phyloP scores from a whole-genome alignment of 768 basidiomycete species.

The Kwoniella sp. region DNA sequence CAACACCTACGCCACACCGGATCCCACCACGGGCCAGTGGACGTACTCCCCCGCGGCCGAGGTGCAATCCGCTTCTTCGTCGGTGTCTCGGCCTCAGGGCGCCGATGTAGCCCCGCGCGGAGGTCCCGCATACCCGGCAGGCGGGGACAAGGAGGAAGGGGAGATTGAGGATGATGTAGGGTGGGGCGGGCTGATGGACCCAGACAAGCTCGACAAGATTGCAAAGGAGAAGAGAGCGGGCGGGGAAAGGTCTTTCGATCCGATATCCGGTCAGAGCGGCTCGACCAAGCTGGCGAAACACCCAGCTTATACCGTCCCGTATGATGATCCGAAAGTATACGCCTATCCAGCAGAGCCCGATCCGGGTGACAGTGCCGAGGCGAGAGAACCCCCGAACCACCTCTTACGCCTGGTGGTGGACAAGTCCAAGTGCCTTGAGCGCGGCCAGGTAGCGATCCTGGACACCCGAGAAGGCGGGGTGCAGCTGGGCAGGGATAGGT shows the following conservation, averaged over 20 bases:
- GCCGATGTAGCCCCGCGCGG: background rate
- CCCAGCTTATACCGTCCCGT: constrained; percentile 17
- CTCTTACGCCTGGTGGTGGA: constrained; percentile 39
- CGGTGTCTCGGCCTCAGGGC: background rate
- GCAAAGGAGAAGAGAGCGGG: background rate
- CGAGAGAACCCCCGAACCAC: constrained; percentile 18
- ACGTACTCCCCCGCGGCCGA: constrained; percentile 23
- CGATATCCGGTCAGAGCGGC: background rate
- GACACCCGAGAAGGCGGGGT: constrained; percentile 40
- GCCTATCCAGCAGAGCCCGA: constrained; percentile 12
- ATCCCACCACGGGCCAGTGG: constrained; percentile 35
- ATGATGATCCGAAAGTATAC: constrained; percentile 24
- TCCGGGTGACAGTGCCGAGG: background rate
- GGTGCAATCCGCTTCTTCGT: constrained; percentile 15
- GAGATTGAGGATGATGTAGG: constrained; percentile 43
- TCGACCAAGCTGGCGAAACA: constrained; percentile 8
- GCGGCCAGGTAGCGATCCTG: constrained; percentile 31
- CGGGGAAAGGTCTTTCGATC: background rate
- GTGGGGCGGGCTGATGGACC: constrained; percentile 43
- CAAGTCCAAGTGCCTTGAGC: constrained; percentile 7
- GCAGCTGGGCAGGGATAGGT: constrained; percentile 41
- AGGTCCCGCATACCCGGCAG: background rate
- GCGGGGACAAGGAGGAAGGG: constrained; percentile 28
- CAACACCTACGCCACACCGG: constrained; percentile 31
- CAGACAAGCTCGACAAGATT: constrained; percentile 24